Conservation (phyloP, 139 green algal species). For the Eudorina sp. region DNA sequence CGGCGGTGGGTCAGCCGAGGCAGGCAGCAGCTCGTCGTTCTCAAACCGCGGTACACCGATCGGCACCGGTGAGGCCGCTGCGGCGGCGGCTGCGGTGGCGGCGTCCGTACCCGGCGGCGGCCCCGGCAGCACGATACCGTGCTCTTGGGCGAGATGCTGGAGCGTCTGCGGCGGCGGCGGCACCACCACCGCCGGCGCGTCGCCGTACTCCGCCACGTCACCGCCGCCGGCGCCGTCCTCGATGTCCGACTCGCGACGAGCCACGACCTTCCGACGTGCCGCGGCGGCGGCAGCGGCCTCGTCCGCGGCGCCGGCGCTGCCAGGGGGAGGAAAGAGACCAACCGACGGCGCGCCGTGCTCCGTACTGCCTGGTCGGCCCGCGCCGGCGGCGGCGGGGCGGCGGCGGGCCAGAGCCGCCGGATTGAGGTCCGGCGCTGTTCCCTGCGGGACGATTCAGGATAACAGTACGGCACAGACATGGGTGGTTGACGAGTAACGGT, state of each 20-base stretch:
- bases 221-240: background rate
- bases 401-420: background rate
- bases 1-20: background rate
- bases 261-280: background rate
- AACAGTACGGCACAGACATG: too few species aligned
- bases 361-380: background rate
- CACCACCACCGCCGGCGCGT: background rate
- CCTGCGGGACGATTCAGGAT: too few species aligned
- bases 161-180: conserved; percentile 22
- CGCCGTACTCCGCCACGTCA: background rate
- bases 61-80: background rate
- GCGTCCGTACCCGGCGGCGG: background rate
- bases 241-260: background rate
- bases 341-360: background rate
- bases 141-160: conserved; percentile 21
- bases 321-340: background rate
- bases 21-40: background rate
- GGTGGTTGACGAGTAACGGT: too few species aligned
- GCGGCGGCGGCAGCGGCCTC: background rate
- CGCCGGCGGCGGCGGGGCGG: background rate
- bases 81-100: background rate
- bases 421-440: background rate
- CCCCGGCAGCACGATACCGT: conserved; percentile 33
- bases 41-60: background rate
- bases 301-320: background rate